Percentiles rank a stretch among this genome's conserved stretches.
phyloP scores from a whole-genome alignment of 495 filamentous ascomycete species.

The Lophium mytilinum region DNA sequence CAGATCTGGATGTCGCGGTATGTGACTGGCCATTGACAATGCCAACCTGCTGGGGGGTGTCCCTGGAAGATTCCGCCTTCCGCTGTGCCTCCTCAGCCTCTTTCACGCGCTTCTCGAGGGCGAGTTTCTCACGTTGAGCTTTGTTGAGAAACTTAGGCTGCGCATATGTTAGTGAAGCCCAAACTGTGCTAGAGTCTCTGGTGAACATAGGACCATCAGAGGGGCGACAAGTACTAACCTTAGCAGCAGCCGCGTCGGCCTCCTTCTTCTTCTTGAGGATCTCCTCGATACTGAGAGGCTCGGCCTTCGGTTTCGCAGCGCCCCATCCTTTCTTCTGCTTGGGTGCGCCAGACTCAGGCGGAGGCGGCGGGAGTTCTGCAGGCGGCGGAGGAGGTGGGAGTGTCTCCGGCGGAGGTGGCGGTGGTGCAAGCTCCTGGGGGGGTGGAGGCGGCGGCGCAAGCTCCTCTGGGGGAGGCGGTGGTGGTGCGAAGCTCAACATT shows the following conservation, averaged over 20 bases:
- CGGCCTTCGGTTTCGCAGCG: constrained; percentile 26
- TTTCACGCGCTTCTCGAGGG: constrained; percentile 74
- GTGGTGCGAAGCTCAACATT: background rate
- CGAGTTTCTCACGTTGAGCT: constrained; percentile 77
- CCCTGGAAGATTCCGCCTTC: constrained; percentile 44
- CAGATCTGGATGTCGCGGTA: constrained; percentile 8
- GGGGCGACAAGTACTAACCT: constrained; percentile 43
- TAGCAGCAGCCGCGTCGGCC: constrained; percentile 66
- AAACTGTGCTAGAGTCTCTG: constrained; percentile 21
- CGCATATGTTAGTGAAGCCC: constrained; percentile 25
- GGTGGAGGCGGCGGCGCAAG: constrained; percentile 3
- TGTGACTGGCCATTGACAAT: constrained; percentile 30
- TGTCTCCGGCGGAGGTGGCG: constrained; percentile 10
- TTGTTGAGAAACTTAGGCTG: constrained; percentile 90
- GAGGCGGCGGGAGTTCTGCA: background rate
- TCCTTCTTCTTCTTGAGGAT: constrained; percentile 70
- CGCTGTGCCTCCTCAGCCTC: constrained; percentile 66
- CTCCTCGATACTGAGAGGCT: constrained; percentile 69
- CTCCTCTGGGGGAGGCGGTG: background rate
- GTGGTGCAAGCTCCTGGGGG: constrained; percentile 4
- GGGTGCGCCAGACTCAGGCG: background rate
- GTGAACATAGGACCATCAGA: constrained; percentile 21
- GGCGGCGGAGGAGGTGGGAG: constrained; percentile 10
- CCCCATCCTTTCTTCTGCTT: constrained; percentile 53
- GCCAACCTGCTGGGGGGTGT: constrained; percentile 6